Evolutionary conservation across 352 stramenopile genomes (phyloP), one percentile per base, ranked within the genome.

Genomic region (Phytophthora ohioensis): DNA sequence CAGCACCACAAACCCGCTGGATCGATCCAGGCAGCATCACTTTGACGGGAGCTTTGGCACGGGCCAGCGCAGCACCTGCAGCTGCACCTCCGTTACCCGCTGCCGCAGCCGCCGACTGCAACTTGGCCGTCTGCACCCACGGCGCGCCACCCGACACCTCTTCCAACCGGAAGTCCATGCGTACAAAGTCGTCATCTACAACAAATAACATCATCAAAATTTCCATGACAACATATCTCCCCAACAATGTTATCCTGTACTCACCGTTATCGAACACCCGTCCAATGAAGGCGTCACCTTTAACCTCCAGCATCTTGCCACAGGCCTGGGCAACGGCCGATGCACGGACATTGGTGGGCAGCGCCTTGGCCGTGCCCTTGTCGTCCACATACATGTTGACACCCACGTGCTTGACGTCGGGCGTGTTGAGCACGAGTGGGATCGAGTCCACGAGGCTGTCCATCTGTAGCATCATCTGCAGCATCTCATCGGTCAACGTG

Each of bases 371-470:
- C 11, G 89, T 95, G 57, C 90, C 90, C 66, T 95, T 97, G 74
- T 97, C 90, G 67, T 97, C 90, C 51, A 97, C 90, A 67, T 97
- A 97, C 84, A 97, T 90, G 71, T 96, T 97, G 47, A 97, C 60
- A 15, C 88, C 88, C 12, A 97, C 71, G 71, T 95, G 84, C 47
- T 78, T 67, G 34, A 87, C 82, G 3, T 83, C 85, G 35, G 75
- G 75, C 52, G 83, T 88, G 79, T 97, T 97, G 57, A 93, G 76
- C 63, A 95, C 81, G 27, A 97, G 80, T n/a, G 89, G 87, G 27
- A 97, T 82, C 48, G 91, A 94, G 66, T 97, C 90, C 65, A 96
- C 89, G 10, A 96, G 79, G 47, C 84, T 93, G 64, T 96, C 88
- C 88, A 96, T 96, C 76, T 92, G 84, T 30, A 94, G 57, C 85